These are phyloP conservation scores for Dipteronia sinensis DNA, from an alignment of 345 rosid species.

Conservation along the genomic window DNA sequence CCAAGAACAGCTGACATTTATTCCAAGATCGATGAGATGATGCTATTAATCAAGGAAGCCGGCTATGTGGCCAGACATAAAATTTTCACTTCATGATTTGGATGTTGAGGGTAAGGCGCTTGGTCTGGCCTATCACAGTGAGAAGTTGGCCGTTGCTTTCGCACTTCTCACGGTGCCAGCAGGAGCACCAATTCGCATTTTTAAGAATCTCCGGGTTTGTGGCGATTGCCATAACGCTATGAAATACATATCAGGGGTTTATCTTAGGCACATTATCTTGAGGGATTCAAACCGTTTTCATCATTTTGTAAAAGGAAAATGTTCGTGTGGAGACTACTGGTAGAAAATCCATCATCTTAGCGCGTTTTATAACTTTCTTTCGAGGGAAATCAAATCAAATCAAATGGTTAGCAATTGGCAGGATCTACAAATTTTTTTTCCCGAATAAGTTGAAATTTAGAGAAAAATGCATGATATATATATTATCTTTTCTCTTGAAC, in stretches of 20 bases:
- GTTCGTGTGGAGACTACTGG: slow-evolving; percentile 97
- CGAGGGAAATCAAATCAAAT: not conserved
- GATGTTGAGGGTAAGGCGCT: slow-evolving; percentile 76
- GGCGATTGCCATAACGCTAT: slow-evolving; percentile 92
- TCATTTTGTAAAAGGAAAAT: slow-evolving; percentile 76
- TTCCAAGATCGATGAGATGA: slow-evolving; percentile 68
- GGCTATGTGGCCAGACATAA: slow-evolving; percentile 76
- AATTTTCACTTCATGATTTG: slow-evolving; percentile 72
- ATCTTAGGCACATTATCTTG: slow-evolving; percentile 60
- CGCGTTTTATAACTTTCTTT: slow-evolving; percentile 9
- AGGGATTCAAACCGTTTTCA: slow-evolving; percentile 94
- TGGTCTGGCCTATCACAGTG: slow-evolving; percentile 87
- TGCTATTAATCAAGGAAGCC: slow-evolving; percentile 63
- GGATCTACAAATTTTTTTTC: slow-evolving; percentile 15
- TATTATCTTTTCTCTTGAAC: not conserved
- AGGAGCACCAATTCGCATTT: slow-evolving; percentile 72
- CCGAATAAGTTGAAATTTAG: not conserved
- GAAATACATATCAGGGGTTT: slow-evolving; percentile 70
- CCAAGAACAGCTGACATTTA: slow-evolving; percentile 63
- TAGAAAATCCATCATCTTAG: slow-evolving; percentile 28
- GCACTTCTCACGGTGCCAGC: slow-evolving; percentile 59
- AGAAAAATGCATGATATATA: not conserved
- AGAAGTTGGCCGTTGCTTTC: slow-evolving; percentile 85
- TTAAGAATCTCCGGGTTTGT: slow-evolving; percentile 90
- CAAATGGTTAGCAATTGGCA: not conserved